A percentile compares a stretch with the other conserved stretches of the same genome.
These are phyloP conservation scores for Juglanconis oblonga DNA, from an alignment of 2,329 filamentous ascomycete species.

Conservation along the genomic window DNA sequence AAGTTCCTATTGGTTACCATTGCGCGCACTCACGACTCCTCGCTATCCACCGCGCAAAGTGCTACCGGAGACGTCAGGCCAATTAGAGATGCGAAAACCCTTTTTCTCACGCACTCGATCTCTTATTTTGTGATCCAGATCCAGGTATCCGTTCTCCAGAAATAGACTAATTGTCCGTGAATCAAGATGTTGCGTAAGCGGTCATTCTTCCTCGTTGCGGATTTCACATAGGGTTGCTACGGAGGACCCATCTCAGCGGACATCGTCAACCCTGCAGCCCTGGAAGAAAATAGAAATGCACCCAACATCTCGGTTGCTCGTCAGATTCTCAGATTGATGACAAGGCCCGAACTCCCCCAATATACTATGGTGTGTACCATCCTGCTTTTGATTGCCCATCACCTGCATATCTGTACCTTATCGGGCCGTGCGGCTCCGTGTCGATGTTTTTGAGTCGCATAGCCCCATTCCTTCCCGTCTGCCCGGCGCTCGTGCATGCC, in stretches of 20 bases:
- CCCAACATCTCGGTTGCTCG: too few relatives aligned
- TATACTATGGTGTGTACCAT: neutral
- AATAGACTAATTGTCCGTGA: neutral
- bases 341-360: neutral
- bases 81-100: neutral
- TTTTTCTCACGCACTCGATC: neutral
- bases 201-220: too few relatives aligned
- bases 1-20: slow-evolving; percentile 5
- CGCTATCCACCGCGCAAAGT: slow-evolving; percentile 5
- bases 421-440: neutral
- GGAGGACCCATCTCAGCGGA: too few relatives aligned
- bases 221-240: too few relatives aligned
- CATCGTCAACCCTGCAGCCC: too few relatives aligned
- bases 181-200: too few relatives aligned
- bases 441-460: neutral
- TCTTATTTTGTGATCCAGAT: neutral
- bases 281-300: too few relatives aligned
- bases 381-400: neutral
- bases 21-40: slow-evolving; percentile 9
- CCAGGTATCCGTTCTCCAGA: neutral
- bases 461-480: neutral
- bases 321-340: neutral
- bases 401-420: neutral
- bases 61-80: neutral
- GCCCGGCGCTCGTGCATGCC: neutral